Evolutionary conservation across 768 basidiomycete species (phyloP), one percentile per base, ranked within the genome.

Genomic region (Dacryopinax primogenitus): DNA sequence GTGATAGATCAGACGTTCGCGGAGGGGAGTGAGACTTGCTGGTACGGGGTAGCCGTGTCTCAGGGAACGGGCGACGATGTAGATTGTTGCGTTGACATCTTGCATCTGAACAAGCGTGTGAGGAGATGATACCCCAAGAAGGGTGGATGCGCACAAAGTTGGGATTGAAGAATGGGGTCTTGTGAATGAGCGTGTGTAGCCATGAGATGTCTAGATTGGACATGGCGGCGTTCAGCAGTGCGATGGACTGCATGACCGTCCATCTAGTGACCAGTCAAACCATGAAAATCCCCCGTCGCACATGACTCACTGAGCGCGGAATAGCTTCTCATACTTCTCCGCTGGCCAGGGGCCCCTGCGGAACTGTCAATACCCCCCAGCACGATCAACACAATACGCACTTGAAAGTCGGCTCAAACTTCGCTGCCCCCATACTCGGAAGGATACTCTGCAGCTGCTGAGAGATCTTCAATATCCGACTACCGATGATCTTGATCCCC

Each of bases 161-260:
- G 0, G 84, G 83, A 69, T 84, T 81, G 39, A 84, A 74, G 64
- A 82, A 77, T 34, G 78, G 77, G 1, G 81, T 82, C 62, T 74
- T 72, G 33, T 77, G 76, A 0, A 81, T 72, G 62, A 82, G 75
- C 4, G 68, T 66, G 30, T 72, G 72, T 23, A 79, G 73, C 78
- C 80, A 80, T 16, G 72, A 68, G 0, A 74, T 74, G 32, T 80
- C 76, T 32, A 84, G 70, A 18, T 81, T 74, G 0, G 72, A 68
- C 18, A 83, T 75, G 0, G 82, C 75, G 4, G 76, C 74, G 1
- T 71, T 69, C 18, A 77, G 65, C 28, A 74, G 65, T 3, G 71
- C 71, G 15, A 69, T 30, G 2, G 69, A 66, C 33, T 68, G 67
- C 26, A 58, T 30, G 51, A 58, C 6, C 51, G 26, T 58, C 51